Base-by-base conservation (phyloP, 169 alveolate species). In the Theileria annulata region DNA sequence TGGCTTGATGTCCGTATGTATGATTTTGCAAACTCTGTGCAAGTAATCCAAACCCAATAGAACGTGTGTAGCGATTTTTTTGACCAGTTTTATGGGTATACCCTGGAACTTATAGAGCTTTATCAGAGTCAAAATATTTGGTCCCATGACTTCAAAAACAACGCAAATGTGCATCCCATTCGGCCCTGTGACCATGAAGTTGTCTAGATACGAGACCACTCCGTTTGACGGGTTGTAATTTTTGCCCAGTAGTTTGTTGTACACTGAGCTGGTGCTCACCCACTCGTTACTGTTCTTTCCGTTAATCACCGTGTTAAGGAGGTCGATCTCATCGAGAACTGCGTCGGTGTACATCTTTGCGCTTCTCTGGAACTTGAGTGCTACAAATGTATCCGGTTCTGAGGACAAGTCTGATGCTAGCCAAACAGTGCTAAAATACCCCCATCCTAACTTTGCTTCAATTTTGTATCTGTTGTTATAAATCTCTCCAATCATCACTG, bases 381-480 rank as follows among this genome's bases (percentile, higher is more conserved):
- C 99, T 67, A 97, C 99, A 85, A 93, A 97, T 19, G 92, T 92
- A 37, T 91, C 91, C 54, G 95, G 94, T 59, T 93, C 93, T 28
- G 87, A 83, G 71, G 84, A 69, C 56, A 88, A 81, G 86, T 97
- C 99, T 33, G 96, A 91, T n/a, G 99, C 98, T 37, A 98, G 94
- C 99, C 99, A 98, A 23, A 98, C 99, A 0, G 99, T 98, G 51
- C 99, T 95, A 92, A 98, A 98, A 84, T 97, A 99, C 9, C 99
- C 99, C 99, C 99, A 97, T 9, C 99, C 99, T 60, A 98, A 93
- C 88, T 98, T 98, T 76, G 98, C 95, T 83, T 97, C 97, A 35
- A 97, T 94, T 51, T 97, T 94, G 87, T 98, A 98, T 69, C 99
- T 92, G 42, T 91, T 94, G 35, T 91, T 78, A 77, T 96, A 94